Conservation (phyloP, 768 basidiomycete species). For the Leccinum sublutescens region DNA sequence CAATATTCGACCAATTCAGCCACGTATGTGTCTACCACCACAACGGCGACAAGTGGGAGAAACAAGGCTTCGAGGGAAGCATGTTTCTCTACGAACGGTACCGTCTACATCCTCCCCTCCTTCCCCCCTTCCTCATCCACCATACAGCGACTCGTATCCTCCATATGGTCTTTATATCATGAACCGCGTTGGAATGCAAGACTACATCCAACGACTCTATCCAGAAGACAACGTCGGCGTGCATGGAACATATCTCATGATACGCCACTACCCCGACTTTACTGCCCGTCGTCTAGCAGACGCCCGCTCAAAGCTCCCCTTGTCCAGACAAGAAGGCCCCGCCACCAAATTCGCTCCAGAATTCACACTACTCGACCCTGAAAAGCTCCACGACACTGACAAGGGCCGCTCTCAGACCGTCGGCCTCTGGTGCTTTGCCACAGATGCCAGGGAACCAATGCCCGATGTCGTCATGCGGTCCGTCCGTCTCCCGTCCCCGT, state of each 20-base stretch:
- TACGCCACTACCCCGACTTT: constrained; percentile 71
- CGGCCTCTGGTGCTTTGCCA: constrained; percentile 74
- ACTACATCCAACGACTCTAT: constrained; percentile 70
- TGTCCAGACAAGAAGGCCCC: constrained; percentile 28
- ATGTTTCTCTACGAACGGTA: constrained; percentile 89
- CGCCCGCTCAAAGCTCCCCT: constrained; percentile 27
- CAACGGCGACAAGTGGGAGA: constrained; percentile 75
- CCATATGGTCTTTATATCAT: constrained; percentile 84
- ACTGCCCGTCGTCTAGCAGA: constrained; percentile 47
- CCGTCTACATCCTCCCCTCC: neutral
- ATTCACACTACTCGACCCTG: constrained; percentile 44
- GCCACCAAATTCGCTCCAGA: constrained; percentile 49
- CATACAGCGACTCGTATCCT: constrained; percentile 65
- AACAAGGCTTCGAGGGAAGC: constrained; percentile 81
- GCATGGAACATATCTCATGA: constrained; percentile 67
- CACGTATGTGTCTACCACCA: constrained; percentile 82
- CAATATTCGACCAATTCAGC: constrained; percentile 85
- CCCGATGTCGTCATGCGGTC: constrained; percentile 70
- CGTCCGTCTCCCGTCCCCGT: constrained; percentile 15
- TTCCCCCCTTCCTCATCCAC: constrained; percentile 6
- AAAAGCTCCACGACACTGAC: constrained; percentile 42
- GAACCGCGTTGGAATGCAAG: constrained; percentile 71
- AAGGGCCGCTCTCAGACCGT: constrained; percentile 60
- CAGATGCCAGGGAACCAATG: constrained; percentile 68
- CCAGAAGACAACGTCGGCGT: constrained; percentile 72